Percentiles rank a stretch among this genome's conserved stretches.
Evolutionary conservation across 495 filamentous ascomycete genomes (phyloP).

Genomic region (Tuber calosporum): DNA sequence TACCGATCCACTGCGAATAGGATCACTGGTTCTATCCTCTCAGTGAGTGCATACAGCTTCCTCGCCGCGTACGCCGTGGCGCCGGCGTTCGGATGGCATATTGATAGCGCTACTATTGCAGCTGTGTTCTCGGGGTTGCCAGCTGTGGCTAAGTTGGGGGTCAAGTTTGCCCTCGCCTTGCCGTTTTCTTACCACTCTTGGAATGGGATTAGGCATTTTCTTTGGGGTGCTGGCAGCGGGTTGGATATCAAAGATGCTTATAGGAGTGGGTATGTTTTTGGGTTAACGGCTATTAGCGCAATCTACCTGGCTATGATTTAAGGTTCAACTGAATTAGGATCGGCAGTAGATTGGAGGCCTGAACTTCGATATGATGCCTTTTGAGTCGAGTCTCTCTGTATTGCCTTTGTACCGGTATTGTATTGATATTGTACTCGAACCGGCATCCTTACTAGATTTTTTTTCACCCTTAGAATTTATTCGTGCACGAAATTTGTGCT

Average conservation of each 20-base stretch:
- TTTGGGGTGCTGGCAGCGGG: conserved; percentile 66
- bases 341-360: neutral
- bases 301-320: conserved; percentile 34
- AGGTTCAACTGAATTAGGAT: neutral
- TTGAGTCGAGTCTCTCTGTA: neutral
- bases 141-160: conserved; percentile 53
- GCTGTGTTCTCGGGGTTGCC: conserved; percentile 67
- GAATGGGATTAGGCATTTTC: conserved; percentile 80
- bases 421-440: neutral
- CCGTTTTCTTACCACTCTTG: conserved; percentile 80
- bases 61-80: conserved; percentile 71
- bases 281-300: conserved; percentile 56
- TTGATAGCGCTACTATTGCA: conserved; percentile 68
- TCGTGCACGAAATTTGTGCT: neutral
- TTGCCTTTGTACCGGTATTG: neutral
- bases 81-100: conserved; percentile 71
- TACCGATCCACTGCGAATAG: conserved; percentile 66
- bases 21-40: conserved; percentile 66
- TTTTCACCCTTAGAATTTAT: too few species aligned
- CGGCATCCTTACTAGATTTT: neutral
- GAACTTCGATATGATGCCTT: neutral
- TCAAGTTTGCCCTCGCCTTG: conserved; percentile 65
- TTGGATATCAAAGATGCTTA: conserved; percentile 65
- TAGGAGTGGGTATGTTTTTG: conserved; percentile 66
- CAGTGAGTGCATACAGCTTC: conserved; percentile 72